Evolutionary conservation across 2,329 filamentous ascomycete genomes (phyloP).

Genomic region (Diaporthe velutina): DNA sequence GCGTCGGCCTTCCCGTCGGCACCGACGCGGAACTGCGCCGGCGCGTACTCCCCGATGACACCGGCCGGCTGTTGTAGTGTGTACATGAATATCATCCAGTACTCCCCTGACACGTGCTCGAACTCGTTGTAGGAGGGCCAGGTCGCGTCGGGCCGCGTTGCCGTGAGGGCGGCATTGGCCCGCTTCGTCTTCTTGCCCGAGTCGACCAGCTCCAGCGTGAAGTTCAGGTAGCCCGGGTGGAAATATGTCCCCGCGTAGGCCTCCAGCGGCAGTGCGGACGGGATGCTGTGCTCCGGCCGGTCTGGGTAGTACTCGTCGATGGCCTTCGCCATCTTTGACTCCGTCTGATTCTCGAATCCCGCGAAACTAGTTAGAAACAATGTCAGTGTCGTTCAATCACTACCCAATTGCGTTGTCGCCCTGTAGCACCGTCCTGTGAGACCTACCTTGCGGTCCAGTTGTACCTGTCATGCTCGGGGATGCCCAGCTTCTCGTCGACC

Average conservation of each 20-base stretch:
- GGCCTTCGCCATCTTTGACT: conserved; percentile 48
- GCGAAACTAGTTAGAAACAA: conserved; percentile 39
- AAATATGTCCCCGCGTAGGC: conserved; percentile 58
- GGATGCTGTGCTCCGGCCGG: conserved; percentile 50
- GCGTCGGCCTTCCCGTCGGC: conserved; percentile 45
- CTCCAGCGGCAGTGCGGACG: conserved; percentile 50
- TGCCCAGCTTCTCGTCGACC: conserved; percentile 54
- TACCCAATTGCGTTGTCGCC: background rate
- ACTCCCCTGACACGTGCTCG: conserved; percentile 52
- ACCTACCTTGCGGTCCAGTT: conserved; percentile 53
- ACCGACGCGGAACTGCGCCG: conserved; percentile 50
- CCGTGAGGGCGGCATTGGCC: conserved; percentile 41
- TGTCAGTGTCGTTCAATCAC: conserved; percentile 35
- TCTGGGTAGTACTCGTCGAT: conserved; percentile 54
- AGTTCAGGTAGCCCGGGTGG: conserved; percentile 56
- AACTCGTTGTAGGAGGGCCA: conserved; percentile 51
- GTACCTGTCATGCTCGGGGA: conserved; percentile 50
- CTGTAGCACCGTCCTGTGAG: background rate
- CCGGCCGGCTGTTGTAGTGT: conserved; percentile 45
- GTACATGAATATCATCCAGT: conserved; percentile 50
- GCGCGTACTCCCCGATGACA: conserved; percentile 45
- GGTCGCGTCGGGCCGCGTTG: conserved; percentile 46
- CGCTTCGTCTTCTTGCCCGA: background rate
- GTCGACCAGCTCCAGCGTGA: conserved; percentile 45
- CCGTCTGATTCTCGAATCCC: conserved; percentile 38